Percentiles rank a stretch among this genome's conserved stretches.
These are phyloP conservation scores for Asterella californica DNA, from an alignment of 225 moss, liverwort and hornwort species.

Conservation along the genomic window DNA sequence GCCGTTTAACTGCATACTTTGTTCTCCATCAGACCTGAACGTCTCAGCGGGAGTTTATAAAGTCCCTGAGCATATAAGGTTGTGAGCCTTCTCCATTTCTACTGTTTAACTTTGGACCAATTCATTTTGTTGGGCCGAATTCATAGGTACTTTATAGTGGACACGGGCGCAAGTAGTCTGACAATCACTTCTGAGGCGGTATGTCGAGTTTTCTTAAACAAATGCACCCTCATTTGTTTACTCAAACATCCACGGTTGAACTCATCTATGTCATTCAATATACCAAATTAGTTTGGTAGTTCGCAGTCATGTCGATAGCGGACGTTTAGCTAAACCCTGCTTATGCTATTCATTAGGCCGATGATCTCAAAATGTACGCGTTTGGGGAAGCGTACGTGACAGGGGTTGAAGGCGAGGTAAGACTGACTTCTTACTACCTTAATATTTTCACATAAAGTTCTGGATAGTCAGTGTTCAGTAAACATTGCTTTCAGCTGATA, in stretches of 20 bases:
- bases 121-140: background rate
- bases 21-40: background rate
- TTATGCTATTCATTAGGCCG: conserved; percentile 45
- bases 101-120: background rate
- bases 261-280: background rate
- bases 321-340: background rate
- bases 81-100: too few relatives aligned
- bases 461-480: background rate
- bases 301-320: background rate
- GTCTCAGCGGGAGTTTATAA: background rate
- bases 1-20: background rate
- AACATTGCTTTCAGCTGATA: background rate
- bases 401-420: conserved; percentile 80
- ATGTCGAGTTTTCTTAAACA: conserved; percentile 3
- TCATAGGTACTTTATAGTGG: conserved; percentile 85
- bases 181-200: conserved; percentile 77
- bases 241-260: background rate
- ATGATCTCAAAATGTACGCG: conserved; percentile 56
- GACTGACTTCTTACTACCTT: background rate
- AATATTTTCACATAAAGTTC: background rate
- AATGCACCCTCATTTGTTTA: background rate
- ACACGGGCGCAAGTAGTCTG: conserved; percentile 88
- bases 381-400: conserved; percentile 81
- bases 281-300: background rate
- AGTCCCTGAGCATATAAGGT: background rate